phyloP scores from a whole-genome alignment of 345 rosid species.

The Eucalyptus cladocalyx region DNA sequence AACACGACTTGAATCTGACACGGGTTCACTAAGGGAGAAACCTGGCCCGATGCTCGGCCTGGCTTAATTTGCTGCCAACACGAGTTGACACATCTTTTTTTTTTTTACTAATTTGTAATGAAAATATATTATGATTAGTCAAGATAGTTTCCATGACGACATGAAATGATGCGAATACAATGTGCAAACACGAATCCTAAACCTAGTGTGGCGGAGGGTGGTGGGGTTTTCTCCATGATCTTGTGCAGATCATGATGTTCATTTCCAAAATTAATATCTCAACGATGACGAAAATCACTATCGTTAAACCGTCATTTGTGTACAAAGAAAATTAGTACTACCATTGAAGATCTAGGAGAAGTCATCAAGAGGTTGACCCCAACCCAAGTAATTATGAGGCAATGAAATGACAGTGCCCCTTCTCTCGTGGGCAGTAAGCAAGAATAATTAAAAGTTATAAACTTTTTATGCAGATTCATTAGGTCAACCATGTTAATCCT shows the following conservation, averaged over 20 bases:
- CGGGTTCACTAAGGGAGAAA: background rate
- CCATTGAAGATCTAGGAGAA: background rate
- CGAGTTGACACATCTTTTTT: background rate
- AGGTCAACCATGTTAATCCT: background rate
- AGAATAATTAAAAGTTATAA: background rate
- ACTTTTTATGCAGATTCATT: background rate
- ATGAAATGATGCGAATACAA: background rate
- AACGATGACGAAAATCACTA: background rate
- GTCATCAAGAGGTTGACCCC: background rate
- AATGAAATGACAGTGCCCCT: background rate
- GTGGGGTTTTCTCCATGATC: background rate
- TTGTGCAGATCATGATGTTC: background rate
- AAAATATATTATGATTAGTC: background rate
- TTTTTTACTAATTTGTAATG: background rate
- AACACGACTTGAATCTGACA: background rate
- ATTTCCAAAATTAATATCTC: background rate
- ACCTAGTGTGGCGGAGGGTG: background rate
- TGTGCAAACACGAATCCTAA: background rate
- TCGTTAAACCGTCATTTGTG: background rate
- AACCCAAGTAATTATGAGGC: background rate
- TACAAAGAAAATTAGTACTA: background rate
- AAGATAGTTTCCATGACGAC: background rate
- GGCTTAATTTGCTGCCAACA: accelerated
- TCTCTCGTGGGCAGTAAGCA: background rate
- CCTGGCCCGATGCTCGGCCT: accelerated